Evolutionary conservation across 306 rosid genomes (phyloP), one percentile per base, ranked within the genome.

Genomic region (Castanea sativa): DNA sequence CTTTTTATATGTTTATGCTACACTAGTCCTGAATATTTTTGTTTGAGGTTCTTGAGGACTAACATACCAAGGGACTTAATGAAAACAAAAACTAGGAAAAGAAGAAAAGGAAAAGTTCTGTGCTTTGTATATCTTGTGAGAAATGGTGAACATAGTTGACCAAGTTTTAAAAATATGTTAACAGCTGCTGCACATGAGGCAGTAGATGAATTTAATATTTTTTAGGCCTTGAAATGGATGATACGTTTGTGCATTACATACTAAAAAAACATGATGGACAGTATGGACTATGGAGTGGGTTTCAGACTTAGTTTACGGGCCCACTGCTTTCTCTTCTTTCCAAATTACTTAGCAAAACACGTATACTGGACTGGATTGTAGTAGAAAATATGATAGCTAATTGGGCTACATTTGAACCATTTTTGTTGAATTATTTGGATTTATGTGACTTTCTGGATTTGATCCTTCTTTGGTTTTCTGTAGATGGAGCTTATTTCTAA

Each of bases 401-500:
- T 43, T 33, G 69, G 70, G 29, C 61, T n/a, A 25, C 65, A 41
- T 32, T 81, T 69, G 63, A 80, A 71, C 57, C 65, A 75, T 67
- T 69, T 29, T 16, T 32, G 76, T 55, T 56, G 67, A 68, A 61
- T 76, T 82, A 53, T 67, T 71, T 70, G 73, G 49, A 60, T 57
- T 73, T 55, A 67, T 55, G 73, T 29, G 67, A 59, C 57, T 69
- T 19, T 43, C 64, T 69, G 38, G 57, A 49, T 60, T 65, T 78
- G 73, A 5, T 68, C 38, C 29, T 0, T 41, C 81, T 55, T 73
- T 7, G 64, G 78, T 51, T 80, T 73, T 88, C 19, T 80, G 76
- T 57, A 96, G 99, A 96, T 96, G 99, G 99, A 96, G 82, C 98
- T 96, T 55, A 91, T 96, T 80, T 93, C 98, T 57, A 93, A 87